Conservation (phyloP, 108 stramenopile species). For the Aurantiochytrium sp. region DNA sequence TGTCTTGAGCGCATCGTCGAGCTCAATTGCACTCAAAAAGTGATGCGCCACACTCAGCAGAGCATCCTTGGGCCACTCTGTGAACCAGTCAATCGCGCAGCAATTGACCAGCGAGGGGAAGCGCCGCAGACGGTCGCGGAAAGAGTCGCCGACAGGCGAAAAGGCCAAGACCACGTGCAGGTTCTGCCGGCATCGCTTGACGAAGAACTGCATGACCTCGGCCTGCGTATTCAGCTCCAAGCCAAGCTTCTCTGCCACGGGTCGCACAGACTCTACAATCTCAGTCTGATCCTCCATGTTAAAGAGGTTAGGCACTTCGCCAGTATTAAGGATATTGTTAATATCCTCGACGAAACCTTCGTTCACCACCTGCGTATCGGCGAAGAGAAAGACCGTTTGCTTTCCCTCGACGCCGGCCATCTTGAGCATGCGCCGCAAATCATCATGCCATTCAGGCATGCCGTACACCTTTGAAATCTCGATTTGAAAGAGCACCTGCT, state of each 20-base stretch:
- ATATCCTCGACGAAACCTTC: conserved; percentile 61
- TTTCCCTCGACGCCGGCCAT: conserved; percentile 42
- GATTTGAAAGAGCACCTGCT: conserved; percentile 52
- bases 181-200: conserved; percentile 48
- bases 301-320: conserved; percentile 61
- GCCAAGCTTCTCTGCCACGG: conserved; percentile 33
- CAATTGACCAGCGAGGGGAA: conserved; percentile 66
- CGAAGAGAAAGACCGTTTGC: conserved; percentile 56
- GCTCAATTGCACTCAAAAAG: conserved; percentile 42
- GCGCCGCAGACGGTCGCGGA: conserved; percentile 52
- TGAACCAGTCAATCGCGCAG: conserved; percentile 67
- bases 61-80: conserved; percentile 61
- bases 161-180: conserved; percentile 56
- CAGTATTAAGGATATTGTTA: conserved; percentile 60
- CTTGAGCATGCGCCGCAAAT: conserved; percentile 45
- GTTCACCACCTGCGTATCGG: conserved; percentile 57
- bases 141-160: conserved; percentile 59
- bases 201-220: conserved; percentile 49
- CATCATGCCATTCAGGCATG: conserved; percentile 54
- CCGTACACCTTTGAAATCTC: conserved; percentile 55
- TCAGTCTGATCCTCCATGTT: conserved; percentile 44
- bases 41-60: conserved; percentile 49
- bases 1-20: conserved; percentile 29
- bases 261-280: conserved; percentile 35
- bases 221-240: conserved; percentile 22